Evolutionary conservation across 768 basidiomycete genomes (phyloP), one percentile per base, ranked within the genome.

Genomic region (Paxillus rubicundulus): DNA sequence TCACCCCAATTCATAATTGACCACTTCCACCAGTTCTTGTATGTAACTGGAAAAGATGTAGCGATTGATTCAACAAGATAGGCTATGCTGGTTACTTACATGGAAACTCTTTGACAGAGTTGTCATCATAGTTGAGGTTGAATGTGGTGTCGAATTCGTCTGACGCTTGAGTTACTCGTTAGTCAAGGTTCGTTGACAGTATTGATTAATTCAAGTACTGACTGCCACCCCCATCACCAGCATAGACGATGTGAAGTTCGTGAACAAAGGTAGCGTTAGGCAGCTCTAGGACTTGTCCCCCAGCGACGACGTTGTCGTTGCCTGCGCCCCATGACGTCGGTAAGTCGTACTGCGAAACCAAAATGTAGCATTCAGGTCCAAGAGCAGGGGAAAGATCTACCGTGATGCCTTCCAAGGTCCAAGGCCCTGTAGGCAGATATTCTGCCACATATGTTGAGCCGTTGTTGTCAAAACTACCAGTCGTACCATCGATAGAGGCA

Each of bases 231-330:
- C 69, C 71, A 43, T 77, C 76, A 21, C 75, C 76, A 18, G 77
- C 70, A 56, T 80, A 81, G 10, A 80, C 54, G 45, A 80, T 67
- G 50, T 80, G 77, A 21, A 82, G 59, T 52, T 81, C 71, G 52
- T 81, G 80, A 1, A 73, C 67, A 53, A 62, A 70, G 0, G 70
- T 71, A n/a, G 67, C 60, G 0, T 61, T 47, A 8, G 60, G 48
- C 17, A 76, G 62, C 6, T 63, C 52, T 12, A 82, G 45, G 4
- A 72, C 61, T 52, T 82, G 80, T 2, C 72, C 71, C 7, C 72
- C 53, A 14, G 77, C 69, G 27, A 81, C 60, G 21, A 79, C 64
- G 50, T 82, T 82, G 55, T 82, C 79, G 16, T 65, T 38, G 8
- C 51, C 59, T 10, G 41, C 36, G n/a, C 76, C 77, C 77, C 79